Conservation (phyloP, 805 yeast genomes). For the Blastobotrys americana region DNA sequence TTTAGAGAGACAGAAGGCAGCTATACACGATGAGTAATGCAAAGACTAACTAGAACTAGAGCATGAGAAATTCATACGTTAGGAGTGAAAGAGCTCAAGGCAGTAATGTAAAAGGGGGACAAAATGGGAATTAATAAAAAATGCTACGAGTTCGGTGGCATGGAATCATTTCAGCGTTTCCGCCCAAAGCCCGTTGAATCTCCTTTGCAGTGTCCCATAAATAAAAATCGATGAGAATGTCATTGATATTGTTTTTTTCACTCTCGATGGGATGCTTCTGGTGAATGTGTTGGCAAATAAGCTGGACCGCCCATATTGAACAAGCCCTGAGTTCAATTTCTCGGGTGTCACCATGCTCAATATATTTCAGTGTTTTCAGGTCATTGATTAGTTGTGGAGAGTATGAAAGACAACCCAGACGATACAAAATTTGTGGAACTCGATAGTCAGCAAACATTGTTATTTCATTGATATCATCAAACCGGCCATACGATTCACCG, state of each 20-base stretch:
- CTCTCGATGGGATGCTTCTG: constrained; percentile 14
- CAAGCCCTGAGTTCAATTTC: constrained; percentile 39
- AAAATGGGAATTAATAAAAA: constrained; percentile 23
- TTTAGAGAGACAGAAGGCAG: no score
- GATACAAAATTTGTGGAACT: constrained; percentile 38
- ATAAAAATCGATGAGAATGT: constrained; percentile 37
- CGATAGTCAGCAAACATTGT: constrained; percentile 44
- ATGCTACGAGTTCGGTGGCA: constrained; percentile 36
- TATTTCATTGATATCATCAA: constrained; percentile 33
- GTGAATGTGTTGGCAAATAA: constrained; percentile 25
- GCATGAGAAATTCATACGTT: constrained; percentile 26
- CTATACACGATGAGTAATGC: no score
- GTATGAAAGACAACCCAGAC: constrained; percentile 33
- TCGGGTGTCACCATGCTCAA: constrained; percentile 28
- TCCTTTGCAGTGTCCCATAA: constrained; percentile 41
- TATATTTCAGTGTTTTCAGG: constrained; percentile 17
- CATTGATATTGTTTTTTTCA: constrained; percentile 22
- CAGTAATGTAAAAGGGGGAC: constrained; percentile 5
- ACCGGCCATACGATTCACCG: constrained; percentile 31
- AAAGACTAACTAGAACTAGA: constrained; percentile 15
- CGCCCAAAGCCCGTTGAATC: constrained; percentile 23
- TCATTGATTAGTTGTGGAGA: constrained; percentile 22
- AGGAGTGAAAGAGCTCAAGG: constrained; percentile 14
- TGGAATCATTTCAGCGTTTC: constrained; percentile 20
- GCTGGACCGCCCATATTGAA: constrained; percentile 37